Conservation (phyloP, 805 yeast species). For the Monosporozyma aerobia region DNA sequence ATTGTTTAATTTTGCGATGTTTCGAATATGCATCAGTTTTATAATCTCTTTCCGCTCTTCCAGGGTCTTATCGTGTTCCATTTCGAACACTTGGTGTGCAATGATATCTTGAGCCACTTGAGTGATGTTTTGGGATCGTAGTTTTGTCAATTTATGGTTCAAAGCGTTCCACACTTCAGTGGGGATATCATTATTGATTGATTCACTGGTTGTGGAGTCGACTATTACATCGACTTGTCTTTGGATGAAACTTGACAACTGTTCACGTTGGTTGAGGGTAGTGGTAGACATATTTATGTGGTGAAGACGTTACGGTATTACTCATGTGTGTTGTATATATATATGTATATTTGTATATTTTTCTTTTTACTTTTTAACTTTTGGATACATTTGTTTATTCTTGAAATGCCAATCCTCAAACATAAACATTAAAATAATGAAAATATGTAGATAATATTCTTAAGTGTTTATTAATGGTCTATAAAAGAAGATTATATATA, state of each 20-base stretch:
- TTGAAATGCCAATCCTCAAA: too few species aligned
- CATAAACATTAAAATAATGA: too few species aligned
- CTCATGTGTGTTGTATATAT: not conserved
- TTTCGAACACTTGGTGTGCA: slow-evolving; percentile 10
- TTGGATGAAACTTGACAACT: slow-evolving; percentile 4
- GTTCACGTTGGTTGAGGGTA: not conserved
- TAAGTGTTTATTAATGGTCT: not conserved
- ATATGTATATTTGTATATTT: too few species aligned
- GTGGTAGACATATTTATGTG: not conserved
- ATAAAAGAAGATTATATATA: not conserved
- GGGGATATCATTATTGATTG: slow-evolving; percentile 8
- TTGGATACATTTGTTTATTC: not conserved
- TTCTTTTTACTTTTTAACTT: too few species aligned
- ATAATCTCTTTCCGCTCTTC: slow-evolving; percentile 12
- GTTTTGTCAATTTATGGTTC: slow-evolving; percentile 3
- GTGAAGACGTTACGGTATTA: too few species aligned
- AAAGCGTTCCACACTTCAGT: slow-evolving; percentile 4
- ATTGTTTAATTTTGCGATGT: not conserved
- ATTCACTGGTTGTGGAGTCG: not conserved
- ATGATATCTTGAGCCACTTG: slow-evolving; percentile 13
- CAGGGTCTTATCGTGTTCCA: slow-evolving; percentile 11
- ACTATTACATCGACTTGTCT: not conserved
- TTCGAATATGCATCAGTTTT: slow-evolving; percentile 4
- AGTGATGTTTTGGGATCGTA: slow-evolving; percentile 1
- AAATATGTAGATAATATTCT: too few species aligned